These are phyloP conservation scores for Boletellus deceptivus DNA, from an alignment of 1,284 basidiomycete species.

Conservation along the genomic window DNA sequence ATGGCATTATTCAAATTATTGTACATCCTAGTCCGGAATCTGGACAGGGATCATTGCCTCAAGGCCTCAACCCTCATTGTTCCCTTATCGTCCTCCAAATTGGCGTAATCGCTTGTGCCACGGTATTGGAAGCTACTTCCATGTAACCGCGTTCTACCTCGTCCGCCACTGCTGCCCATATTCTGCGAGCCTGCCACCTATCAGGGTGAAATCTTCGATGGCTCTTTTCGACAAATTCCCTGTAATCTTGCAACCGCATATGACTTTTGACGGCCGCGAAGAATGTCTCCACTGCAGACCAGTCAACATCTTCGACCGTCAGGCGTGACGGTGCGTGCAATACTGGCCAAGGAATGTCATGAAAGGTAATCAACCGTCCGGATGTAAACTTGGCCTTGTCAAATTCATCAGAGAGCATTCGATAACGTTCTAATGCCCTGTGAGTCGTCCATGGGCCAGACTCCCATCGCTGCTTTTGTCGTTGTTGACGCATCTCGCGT, in stretches of 20 bases:
- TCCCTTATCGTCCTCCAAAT: slow-evolving; percentile 31
- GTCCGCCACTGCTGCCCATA: slow-evolving; percentile 32
- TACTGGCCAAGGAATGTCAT: slow-evolving; percentile 71
- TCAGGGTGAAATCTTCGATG: slow-evolving; percentile 50
- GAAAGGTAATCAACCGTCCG: slow-evolving; percentile 51
- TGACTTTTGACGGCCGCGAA: slow-evolving; percentile 50
- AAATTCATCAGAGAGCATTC: slow-evolving; percentile 55
- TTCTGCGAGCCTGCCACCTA: slow-evolving; percentile 34
- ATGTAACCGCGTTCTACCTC: slow-evolving; percentile 31
- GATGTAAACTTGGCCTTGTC: slow-evolving; percentile 55
- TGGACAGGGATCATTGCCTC: neutral
- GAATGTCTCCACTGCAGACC: slow-evolving; percentile 67
- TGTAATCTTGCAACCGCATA: slow-evolving; percentile 60
- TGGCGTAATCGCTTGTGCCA: slow-evolving; percentile 34
- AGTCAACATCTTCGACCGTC: slow-evolving; percentile 62
- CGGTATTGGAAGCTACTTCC: slow-evolving; percentile 35
- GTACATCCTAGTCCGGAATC: neutral
- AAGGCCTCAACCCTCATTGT: slow-evolving; percentile 8
- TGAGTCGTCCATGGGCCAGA: slow-evolving; percentile 56
- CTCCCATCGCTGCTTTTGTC: slow-evolving; percentile 48
- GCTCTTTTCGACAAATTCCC: slow-evolving; percentile 61
- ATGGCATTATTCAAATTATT: neutral
- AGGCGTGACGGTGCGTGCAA: slow-evolving; percentile 50
- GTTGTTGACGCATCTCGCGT: slow-evolving; percentile 40
- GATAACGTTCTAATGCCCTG: slow-evolving; percentile 67